These are phyloP conservation scores for Phytophthora tubulina DNA, from an alignment of 352 stramenopile species.

Conservation along the genomic window DNA sequence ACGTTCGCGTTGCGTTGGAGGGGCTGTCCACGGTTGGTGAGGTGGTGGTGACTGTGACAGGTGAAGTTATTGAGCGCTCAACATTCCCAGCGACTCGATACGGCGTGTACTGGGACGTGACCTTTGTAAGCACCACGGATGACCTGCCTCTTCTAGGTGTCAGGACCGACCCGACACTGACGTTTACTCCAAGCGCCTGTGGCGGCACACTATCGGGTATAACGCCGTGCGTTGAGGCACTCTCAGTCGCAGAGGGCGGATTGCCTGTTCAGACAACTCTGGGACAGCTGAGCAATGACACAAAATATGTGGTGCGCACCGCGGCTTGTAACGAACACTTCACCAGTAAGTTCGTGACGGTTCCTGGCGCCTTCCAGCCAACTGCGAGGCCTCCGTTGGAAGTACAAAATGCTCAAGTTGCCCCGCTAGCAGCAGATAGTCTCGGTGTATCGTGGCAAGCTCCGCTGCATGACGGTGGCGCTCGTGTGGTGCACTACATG, in stretches of 20 bases:
- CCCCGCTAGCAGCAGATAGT: slow-evolving; percentile 45
- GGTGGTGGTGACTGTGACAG: slow-evolving; percentile 55
- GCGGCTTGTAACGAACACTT: slow-evolving; percentile 49
- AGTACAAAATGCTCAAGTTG: slow-evolving; percentile 42
- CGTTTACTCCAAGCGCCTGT: slow-evolving; percentile 57
- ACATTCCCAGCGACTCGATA: slow-evolving; percentile 57
- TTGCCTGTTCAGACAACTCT: slow-evolving; percentile 42
- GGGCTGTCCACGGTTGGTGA: slow-evolving; percentile 68
- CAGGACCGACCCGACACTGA: slow-evolving; percentile 35
- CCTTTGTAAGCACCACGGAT: slow-evolving; percentile 51
- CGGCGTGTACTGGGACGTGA: slow-evolving; percentile 75
- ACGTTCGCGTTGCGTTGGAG: slow-evolving; percentile 69
- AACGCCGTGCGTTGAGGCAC: slow-evolving; percentile 58
- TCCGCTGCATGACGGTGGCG: slow-evolving; percentile 74
- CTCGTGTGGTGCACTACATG: slow-evolving; percentile 90
- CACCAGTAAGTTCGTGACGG: slow-evolving; percentile 35
- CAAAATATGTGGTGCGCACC: slow-evolving; percentile 59
- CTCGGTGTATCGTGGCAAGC: slow-evolving; percentile 82
- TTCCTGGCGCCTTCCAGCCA: slow-evolving; percentile 36
- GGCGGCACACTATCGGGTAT: slow-evolving; percentile 68
- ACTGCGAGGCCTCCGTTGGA: slow-evolving; percentile 40
- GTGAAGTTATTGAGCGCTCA: slow-evolving; percentile 30
- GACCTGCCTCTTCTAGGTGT: slow-evolving; percentile 62
- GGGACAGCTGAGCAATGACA: slow-evolving; percentile 30
- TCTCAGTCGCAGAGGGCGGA: slow-evolving; percentile 47